Evolutionary conservation across 2,329 filamentous ascomycete species (phyloP).

Genomic region (Colletotrichum simmondsii): DNA sequence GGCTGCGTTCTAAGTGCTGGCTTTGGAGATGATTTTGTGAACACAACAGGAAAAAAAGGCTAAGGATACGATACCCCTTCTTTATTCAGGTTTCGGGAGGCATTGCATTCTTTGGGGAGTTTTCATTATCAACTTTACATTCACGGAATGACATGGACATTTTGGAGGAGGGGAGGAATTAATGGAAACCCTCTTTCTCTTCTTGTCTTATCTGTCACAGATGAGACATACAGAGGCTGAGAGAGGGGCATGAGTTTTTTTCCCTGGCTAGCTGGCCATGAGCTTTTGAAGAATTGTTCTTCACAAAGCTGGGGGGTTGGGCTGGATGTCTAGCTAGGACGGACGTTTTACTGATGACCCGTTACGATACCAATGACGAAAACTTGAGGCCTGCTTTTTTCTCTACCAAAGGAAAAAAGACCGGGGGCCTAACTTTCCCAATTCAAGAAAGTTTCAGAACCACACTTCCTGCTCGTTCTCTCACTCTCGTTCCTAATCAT

Average conservation of each 20-base stretch:
- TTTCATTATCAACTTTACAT: neutral
- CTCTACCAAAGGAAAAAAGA: neutral
- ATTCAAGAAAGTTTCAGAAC: neutral
- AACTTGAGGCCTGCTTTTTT: neutral
- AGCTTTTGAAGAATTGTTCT: neutral
- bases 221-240: neutral
- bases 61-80: neutral
- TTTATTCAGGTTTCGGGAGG: neutral
- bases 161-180: neutral
- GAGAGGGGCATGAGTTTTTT: neutral
- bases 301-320: neutral
- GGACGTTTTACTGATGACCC: conserved; percentile 7
- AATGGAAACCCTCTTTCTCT: neutral
- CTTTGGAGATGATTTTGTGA: neutral
- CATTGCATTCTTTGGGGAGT: neutral
- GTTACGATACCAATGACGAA: conserved; percentile 30
- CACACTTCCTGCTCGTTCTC: neutral
- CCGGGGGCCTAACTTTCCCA: neutral
- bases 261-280: neutral
- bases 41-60: neutral
- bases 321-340: neutral
- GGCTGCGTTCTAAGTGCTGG: neutral
- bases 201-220: neutral
- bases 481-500: too few species aligned
- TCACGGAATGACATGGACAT: neutral